Base-by-base conservation (phyloP, 768 basidiomycete species). In the Favolaschia claudopus region DNA sequence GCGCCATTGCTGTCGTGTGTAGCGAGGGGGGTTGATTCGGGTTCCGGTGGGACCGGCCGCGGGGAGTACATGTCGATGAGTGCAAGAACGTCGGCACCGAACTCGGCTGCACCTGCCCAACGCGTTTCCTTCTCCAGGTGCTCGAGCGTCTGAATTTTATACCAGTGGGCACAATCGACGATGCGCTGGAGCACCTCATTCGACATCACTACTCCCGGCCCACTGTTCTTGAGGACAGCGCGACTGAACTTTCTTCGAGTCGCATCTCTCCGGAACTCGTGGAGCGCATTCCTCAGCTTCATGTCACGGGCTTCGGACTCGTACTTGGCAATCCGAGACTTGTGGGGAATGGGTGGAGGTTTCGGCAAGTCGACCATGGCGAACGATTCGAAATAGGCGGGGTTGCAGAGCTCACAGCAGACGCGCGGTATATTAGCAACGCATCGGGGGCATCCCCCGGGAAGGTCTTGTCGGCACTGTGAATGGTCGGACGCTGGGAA, bases 111-210 rank as follows among this genome's bases (percentile, higher is more conserved):
- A 22, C 31, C 31, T 2, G 45, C 45, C n/a, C 59, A 20, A 66
- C 43, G 20, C 7, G 56, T 58, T 51, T 62, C 56, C 20, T 42
- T 38, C 19, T n/a, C 24, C n/a, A 62, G 34, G 19, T 62, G 45
- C 38, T 62, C 56, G 5, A 44, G 15, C 34, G 47, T 49, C 25
- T 36, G 29, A 39, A 62, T 51, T 37, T 58, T 62, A 25, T 38
- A 14, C 24, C 27, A 29, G 25, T 58, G 56, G 31, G 61, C 48
- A 36, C 47, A 52, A 25, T 62, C 49, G 20, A 62, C 56, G 31
- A 62, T 62, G 42, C 61, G 55, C 40, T 57, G 40, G 10, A 62
- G 36, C n/a, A 58, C 37, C 38, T 42, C 53, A 25, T 47, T 47
- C 14, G 45, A 47, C 45, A 47, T 47, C n/a, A 47, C 45, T 7